phyloP scores from a whole-genome alignment of 495 filamentous ascomycete genomes.

The Annulohypoxylon stygium region DNA sequence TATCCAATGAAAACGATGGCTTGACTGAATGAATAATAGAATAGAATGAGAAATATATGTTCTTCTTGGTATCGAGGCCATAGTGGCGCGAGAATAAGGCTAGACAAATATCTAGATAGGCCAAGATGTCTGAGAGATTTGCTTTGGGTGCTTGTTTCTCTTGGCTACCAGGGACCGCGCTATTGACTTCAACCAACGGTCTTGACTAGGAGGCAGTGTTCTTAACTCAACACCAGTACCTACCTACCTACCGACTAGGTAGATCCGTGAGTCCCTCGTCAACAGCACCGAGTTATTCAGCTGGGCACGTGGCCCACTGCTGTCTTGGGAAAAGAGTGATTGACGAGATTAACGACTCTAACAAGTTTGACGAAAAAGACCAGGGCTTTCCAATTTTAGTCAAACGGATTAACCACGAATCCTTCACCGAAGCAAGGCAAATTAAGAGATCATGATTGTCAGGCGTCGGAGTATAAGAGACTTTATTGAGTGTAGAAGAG shows the following conservation, averaged over 20 bases:
- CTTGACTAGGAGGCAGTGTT: neutral
- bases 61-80: neutral
- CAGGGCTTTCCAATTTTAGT: neutral
- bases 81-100: neutral
- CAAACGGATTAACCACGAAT: constrained; percentile 4
- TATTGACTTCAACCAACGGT: neutral
- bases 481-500: neutral
- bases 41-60: neutral
- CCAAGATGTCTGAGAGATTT: neutral
- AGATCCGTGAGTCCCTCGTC: neutral
- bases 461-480: neutral
- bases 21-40: neutral
- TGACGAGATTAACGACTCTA: neutral
- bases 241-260: neutral
- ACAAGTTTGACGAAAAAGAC: neutral
- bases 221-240: neutral
- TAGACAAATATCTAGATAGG: neutral
- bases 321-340: neutral
- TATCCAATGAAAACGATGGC: neutral
- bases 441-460: neutral
- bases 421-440: constrained; percentile 6
- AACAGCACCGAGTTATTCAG: neutral
- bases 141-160: neutral
- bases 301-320: neutral
- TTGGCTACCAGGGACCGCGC: neutral